Conservation (phyloP, 2,329 filamentous ascomycete species). For the Emergomyces orientalis region DNA sequence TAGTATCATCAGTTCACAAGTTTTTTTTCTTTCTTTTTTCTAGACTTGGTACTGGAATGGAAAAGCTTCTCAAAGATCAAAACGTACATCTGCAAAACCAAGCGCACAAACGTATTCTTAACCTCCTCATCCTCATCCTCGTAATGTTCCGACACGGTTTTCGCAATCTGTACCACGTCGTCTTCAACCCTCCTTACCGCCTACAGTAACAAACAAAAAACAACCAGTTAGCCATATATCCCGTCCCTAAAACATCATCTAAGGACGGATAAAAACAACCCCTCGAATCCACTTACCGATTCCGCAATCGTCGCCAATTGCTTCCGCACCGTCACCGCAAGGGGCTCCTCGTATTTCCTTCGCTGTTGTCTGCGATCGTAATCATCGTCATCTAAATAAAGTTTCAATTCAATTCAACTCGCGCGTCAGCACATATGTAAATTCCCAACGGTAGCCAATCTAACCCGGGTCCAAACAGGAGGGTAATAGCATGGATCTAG, state of each 20-base stretch:
- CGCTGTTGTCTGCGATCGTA: conserved; percentile 61
- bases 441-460: not conserved
- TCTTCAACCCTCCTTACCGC: conserved; percentile 69
- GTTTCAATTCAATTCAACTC: not conserved
- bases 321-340: conserved; percentile 62
- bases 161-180: conserved; percentile 65
- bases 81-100: conserved; percentile 62
- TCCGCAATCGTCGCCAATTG: conserved; percentile 75
- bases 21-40: no score
- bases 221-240: not conserved
- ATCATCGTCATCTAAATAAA: conserved; percentile 60
- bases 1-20: conserved; percentile 7
- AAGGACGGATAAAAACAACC: conserved; percentile 3
- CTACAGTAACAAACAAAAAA: conserved; percentile 23
- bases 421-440: no score
- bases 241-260: not conserved
- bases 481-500: no score
- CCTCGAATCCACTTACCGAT: conserved; percentile 41
- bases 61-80: no score
- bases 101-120: conserved; percentile 60
- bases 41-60: no score
- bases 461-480: no score
- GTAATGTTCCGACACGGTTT: conserved; percentile 68
- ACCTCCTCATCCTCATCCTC: conserved; percentile 82
- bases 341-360: conserved; percentile 63